phyloP scores from a whole-genome alignment of 1,139 yeast genomes.

The Pichia norvegensis region DNA sequence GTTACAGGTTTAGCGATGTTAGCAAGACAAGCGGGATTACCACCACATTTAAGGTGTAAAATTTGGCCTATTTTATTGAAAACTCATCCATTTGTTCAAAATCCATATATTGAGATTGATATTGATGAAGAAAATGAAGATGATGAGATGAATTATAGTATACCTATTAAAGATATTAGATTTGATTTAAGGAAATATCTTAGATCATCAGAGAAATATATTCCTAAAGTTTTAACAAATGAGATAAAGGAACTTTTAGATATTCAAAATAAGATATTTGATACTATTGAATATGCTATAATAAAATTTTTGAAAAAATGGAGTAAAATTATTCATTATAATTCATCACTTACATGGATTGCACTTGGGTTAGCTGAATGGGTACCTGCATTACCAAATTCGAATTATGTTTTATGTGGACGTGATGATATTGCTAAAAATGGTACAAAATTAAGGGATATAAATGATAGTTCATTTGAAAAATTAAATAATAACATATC shows the following conservation, averaged over 20 bases:
- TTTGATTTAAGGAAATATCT: constrained; percentile 49
- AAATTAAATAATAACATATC: constrained; percentile 18
- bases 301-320: constrained; percentile 62
- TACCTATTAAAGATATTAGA: constrained; percentile 34
- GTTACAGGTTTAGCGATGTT: constrained; percentile 67
- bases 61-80: constrained; percentile 82
- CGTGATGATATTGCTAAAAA: constrained; percentile 30
- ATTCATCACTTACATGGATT: constrained; percentile 77
- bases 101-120: constrained; percentile 40
- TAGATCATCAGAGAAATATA: constrained; percentile 29
- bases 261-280: constrained; percentile 47
- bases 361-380: constrained; percentile 86
- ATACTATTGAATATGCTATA: constrained; percentile 53
- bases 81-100: constrained; percentile 75
- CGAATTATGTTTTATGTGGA: constrained; percentile 34
- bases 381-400: constrained; percentile 54
- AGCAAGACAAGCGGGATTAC: constrained; percentile 79
- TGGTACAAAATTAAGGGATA: constrained; percentile 33
- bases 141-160: constrained; percentile 14
- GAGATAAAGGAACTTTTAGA: constrained; percentile 27
- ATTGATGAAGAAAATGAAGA: constrained; percentile 15
- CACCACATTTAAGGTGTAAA: constrained; percentile 68
- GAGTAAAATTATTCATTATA: constrained; percentile 73
- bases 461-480: constrained; percentile 41
- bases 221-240: constrained; percentile 20